These are phyloP conservation scores for Plenodomus tracheiphilus DNA, from an alignment of 2,329 filamentous ascomycete species.

Conservation along the genomic window DNA sequence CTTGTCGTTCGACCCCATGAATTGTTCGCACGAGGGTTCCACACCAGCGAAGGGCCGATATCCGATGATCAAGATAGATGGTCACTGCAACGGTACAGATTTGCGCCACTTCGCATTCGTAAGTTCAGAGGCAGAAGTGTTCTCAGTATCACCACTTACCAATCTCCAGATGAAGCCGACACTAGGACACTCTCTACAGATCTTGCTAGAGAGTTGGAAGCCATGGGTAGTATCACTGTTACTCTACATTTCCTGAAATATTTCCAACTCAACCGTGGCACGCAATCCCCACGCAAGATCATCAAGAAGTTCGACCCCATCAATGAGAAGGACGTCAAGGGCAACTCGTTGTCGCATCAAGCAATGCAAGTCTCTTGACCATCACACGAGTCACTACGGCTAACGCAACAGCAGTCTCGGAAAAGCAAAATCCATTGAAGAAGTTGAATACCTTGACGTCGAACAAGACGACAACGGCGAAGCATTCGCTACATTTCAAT, in stretches of 20 bases:
- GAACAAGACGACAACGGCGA: constrained; percentile 4
- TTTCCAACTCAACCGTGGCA: not conserved
- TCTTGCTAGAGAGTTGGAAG: constrained; percentile 2
- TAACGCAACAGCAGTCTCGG: constrained; percentile 4
- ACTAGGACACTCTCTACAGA: not conserved
- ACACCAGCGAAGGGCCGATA: constrained; percentile 7
- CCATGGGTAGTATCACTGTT: constrained; percentile 18
- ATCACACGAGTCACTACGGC: not conserved
- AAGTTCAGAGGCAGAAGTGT: not conserved
- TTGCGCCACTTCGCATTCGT: constrained; percentile 13
- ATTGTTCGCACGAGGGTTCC: constrained; percentile 5
- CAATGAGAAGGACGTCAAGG: constrained; percentile 21
- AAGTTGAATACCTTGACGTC: constrained; percentile 8
- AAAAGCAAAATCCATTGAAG: constrained; percentile 1
- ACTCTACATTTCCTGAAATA: constrained; percentile 14
- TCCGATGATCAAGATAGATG: constrained; percentile 2
- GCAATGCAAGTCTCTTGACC: constrained; percentile 9
- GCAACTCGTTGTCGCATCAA: constrained; percentile 11
- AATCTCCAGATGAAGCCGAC: not conserved
- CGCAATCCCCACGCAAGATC: constrained; percentile 7
- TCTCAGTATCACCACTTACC: not conserved
- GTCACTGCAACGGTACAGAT: constrained; percentile 16
- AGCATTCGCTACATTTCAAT: constrained; percentile 22
- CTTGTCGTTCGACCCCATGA: constrained; percentile 6
- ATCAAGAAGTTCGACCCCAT: constrained; percentile 19